These are phyloP conservation scores for Monilinia fructigena DNA, from an alignment of 2,329 filamentous ascomycete genomes.

Conservation along the genomic window DNA sequence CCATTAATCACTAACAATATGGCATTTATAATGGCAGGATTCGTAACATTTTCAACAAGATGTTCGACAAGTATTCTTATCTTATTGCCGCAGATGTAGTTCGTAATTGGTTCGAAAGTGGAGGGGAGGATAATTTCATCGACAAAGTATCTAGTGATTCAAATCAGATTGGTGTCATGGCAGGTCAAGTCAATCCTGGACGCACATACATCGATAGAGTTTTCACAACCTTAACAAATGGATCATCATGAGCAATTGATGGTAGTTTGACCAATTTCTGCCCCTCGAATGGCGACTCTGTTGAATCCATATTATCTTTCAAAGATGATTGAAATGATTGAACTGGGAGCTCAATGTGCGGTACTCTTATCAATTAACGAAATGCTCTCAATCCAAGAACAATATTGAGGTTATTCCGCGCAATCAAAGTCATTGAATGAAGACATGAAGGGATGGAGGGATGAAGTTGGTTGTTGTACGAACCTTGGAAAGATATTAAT, in stretches of 20 bases:
- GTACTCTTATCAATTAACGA: too few relatives aligned
- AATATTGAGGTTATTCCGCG: neutral
- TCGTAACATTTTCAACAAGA: conserved; percentile 60
- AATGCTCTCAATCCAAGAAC: neutral
- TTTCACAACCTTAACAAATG: conserved; percentile 63
- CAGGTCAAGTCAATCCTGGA: neutral
- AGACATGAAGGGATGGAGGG: too few relatives aligned
- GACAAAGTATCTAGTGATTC: conserved; percentile 54
- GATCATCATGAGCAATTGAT: conserved; percentile 56
- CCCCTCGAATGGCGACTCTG: neutral
- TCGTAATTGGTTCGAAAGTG: conserved; percentile 72
- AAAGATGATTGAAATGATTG: neutral
- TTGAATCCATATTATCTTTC: neutral
- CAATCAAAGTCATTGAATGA: neutral
- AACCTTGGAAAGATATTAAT: neutral
- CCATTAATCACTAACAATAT: conserved; percentile 58
- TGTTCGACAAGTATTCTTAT: conserved; percentile 61
- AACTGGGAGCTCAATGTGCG: neutral
- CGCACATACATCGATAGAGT: conserved; percentile 59
- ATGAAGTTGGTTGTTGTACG: neutral
- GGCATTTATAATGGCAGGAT: conserved; percentile 69
- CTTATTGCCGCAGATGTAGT: conserved; percentile 60
- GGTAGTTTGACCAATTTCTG: conserved; percentile 45
- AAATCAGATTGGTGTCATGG: conserved; percentile 16
- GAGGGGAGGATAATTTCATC: conserved; percentile 63